Percentiles rank a stretch among this genome's conserved stretches.
phyloP scores from a whole-genome alignment of 1,284 basidiomycete species.

The Porogramme epimiltina region DNA sequence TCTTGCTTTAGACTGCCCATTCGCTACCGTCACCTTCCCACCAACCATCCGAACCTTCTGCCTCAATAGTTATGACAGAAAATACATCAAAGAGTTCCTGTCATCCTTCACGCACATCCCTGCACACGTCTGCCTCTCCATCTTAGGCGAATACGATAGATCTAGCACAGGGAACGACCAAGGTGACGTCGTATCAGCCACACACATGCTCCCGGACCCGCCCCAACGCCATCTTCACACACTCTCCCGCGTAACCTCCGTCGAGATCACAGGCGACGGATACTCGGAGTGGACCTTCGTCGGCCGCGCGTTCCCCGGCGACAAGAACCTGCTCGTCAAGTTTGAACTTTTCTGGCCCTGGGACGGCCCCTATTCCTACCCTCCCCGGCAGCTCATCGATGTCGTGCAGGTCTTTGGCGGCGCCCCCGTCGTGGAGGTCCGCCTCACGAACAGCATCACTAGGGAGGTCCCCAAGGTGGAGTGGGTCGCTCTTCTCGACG shows the following conservation, averaged over 20 bases:
- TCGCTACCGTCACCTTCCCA: background rate
- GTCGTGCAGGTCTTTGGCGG: background rate
- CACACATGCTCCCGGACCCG: background rate
- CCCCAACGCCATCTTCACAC: background rate
- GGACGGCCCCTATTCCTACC: background rate
- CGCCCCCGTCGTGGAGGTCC: constrained; percentile 2
- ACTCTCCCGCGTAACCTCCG: background rate
- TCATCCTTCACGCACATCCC: constrained; percentile 2
- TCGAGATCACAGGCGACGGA: background rate
- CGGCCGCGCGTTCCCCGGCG: too few relatives aligned
- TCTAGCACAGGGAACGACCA: background rate
- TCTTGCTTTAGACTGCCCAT: background rate
- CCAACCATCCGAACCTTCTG: background rate
- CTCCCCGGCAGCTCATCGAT: background rate
- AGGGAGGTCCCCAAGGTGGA: too few relatives aligned
- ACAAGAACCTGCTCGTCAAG: too few relatives aligned
- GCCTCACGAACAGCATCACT: background rate
- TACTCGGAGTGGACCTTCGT: too few relatives aligned
- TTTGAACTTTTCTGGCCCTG: background rate
- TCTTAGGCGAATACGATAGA: background rate
- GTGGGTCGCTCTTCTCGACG: constrained; percentile 1
- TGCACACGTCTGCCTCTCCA: background rate
- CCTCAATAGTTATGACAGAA: constrained; percentile 3
- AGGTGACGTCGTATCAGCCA: background rate
- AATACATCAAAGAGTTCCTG: constrained; percentile 10